Evolutionary conservation across 331 rosid species (phyloP), one percentile per base, ranked within the genome.

Genomic region (Rosa hybrid): DNA sequence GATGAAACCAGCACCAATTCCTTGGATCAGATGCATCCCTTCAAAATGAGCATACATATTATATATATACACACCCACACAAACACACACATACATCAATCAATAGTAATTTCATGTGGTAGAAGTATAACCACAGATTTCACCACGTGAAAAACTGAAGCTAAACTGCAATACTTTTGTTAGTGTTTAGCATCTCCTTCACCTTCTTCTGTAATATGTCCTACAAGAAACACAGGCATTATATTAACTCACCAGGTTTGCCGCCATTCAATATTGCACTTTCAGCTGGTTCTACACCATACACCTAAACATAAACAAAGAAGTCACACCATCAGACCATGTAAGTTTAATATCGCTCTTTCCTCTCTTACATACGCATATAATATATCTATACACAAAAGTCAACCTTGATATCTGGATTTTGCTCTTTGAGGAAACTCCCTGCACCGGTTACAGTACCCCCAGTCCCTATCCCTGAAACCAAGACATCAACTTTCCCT

Each of bases 381-480:
- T 56, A 7, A 41, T 4, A 20, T 14, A 21, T 51, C 20, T 12
- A 60, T 21, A 77, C 41, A 75, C 20, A 72, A 67, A 67, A 48
- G 17, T 14, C 56, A n/a, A 94, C 97, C 98, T 91, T 91, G 83
- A 93, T 84, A 4, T 86, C 60, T 10, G 99, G 90, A 80, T 91
- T 93, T 85, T 81, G 86, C 81, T 91, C 97, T 88, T 90, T 95
- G 27, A 93, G 94, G 83, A 86, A 95, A 14, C 74, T 75, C 83
- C 97, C 98, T 7, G 79, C 82, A 73, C 97, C 99, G 0, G 93
- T 79, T 77, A 93, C 41, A 8, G 98, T 90, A 13, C 97, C 99
- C 63, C 97, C 97, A 2, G 99, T 91, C 81, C 99, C 98, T 74
- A 95, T 86, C 77, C 96, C 98, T 7, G 96, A 80, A 73, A 95